Base-by-base conservation (phyloP, 768 basidiomycete species). In the Calocera cornea region DNA sequence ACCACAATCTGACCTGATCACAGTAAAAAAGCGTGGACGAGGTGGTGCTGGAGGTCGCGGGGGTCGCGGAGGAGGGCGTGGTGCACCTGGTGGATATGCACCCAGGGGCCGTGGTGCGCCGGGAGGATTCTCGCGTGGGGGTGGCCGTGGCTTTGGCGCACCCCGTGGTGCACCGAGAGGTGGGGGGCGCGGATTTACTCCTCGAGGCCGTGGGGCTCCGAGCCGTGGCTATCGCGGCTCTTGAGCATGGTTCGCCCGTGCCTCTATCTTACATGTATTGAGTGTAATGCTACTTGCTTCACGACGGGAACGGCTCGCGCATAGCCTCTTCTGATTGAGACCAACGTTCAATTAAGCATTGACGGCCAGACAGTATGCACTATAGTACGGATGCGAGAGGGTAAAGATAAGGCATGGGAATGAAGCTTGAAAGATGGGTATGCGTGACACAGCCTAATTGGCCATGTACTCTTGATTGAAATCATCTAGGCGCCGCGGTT, bases 1-100 rank as follows among this genome's bases (percentile, higher is more conserved):
- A 64, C 70, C 69, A 66, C 24, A 60, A 67, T 14, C 16, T 65
- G 34, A 38, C 72, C 64, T 60, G 7, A n/a, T 65, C 67, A 65
- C 69, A 40, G 65, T 68, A 72, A 38, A 73, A 82, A 82, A 82
- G 76, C 78, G 80, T 64, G 83, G 80, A 11, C 81, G 82, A 64
- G 80, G 79, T 17, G 69, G 74, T 16, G 69, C 71, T 17, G 76
- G 79, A 34, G 76, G 76, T 38, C 73, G 73, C 49, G 70, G 70
- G 66, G 78, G 79, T 11, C 75, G 77, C 64, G 77, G 78, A n/a
- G 75, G 79, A 68, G 75, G 75, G 12, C 73, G 75, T 11, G 49
- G 64, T 33, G 65, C 66, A 31, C 67, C 70, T 65, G 72, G 73
- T n/a, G 77, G 78, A 36, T 79, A 80, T 41, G 80, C 78, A 44